phyloP scores from a whole-genome alignment of 345 rosid genomes.

The Erysimum cheiranthoides region DNA sequence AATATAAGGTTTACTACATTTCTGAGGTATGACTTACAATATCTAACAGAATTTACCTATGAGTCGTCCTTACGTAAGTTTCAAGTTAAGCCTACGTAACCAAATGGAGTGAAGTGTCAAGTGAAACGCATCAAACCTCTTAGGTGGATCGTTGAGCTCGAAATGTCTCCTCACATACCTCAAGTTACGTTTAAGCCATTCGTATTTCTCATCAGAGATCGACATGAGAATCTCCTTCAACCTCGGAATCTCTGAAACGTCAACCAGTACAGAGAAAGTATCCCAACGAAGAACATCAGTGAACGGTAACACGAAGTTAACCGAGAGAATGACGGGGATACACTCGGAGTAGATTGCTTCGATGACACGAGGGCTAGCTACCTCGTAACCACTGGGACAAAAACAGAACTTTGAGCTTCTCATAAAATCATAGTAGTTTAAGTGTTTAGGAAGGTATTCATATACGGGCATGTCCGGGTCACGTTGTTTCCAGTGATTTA shows the following conservation, averaged over 20 bases:
- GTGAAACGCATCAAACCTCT: conserved; percentile 80
- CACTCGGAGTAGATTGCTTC: conserved; percentile 89
- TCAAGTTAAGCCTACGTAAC: conserved; percentile 79
- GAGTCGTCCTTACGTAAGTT: conserved; percentile 42
- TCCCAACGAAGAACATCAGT: conserved; percentile 91
- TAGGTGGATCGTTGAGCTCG: conserved; percentile 70
- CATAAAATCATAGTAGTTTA: conserved; percentile 71
- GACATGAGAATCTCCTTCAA: conserved; percentile 71
- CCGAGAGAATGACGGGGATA: conserved; percentile 82
- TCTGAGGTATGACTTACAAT: conserved; percentile 8
- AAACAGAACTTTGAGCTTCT: conserved; percentile 78
- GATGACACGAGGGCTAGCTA: conserved; percentile 88
- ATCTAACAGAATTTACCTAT: conserved; percentile 19
- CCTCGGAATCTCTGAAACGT: conserved; percentile 68
- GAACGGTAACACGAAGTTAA: conserved; percentile 73
- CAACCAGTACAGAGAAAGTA: conserved; percentile 66
- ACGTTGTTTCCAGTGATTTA: conserved; percentile 71
- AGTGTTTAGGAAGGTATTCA: conserved; percentile 73
- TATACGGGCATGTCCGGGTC: conserved; percentile 64
- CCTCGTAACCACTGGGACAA: conserved; percentile 94
- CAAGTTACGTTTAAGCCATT: conserved; percentile 58
- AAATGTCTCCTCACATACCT: conserved; percentile 72
- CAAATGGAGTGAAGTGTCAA: conserved; percentile 88
- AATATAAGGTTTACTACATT: conserved; percentile 23
- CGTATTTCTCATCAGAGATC: conserved; percentile 61